Base-by-base conservation (phyloP, 306 rosid species). In the Acacia confusa region DNA sequence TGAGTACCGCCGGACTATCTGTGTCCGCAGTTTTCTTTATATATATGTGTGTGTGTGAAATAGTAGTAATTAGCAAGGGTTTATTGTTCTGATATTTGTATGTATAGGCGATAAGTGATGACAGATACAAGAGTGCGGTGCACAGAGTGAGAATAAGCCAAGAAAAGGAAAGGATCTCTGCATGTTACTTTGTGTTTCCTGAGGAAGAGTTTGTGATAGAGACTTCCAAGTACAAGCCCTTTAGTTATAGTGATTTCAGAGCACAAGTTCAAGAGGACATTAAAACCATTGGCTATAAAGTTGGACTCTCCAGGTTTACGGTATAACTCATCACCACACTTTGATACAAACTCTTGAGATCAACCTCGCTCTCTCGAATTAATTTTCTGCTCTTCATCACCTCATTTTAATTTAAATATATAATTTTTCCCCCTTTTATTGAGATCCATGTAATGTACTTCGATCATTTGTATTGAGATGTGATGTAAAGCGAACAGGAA, bases 101-200 rank as follows among this genome's bases (percentile, higher is more conserved):
- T 19, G 4, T 88, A 9, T 19, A 91, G 98, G 98, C 94, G 0
- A 86, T 93, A 8, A 93, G 98, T 65, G 34, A 88, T 20, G 93
- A 90, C 81, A 79, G 24, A 65, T 93, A 88, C 86, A 87, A 81
- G 79, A 88, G 94, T 58, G 92, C 83, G 76, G 24, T 81, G 41
- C 97, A 91, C 75, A 90, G 91, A 74, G 98, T 93, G 78, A 89
- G 81, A 55, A 82, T 89, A 44, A 87, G 84, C 85, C 76, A 73
- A 52, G 25, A 82, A 3, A 86, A 7, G 57, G 97, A 91, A 19
- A 65, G 92, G 68, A 58, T 90, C 0, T 93, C 98, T 48, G 45
- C 87, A 19, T 86, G 97, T 85, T 91, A 91, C 77, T 93, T 93
- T 80, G 94, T 89, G 76, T 93, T 91, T 28, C 97, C 97, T 0